Evolutionary conservation across 345 rosid genomes (phyloP), one percentile per base, ranked within the genome.

Genomic region (Syzygium aqueum): DNA sequence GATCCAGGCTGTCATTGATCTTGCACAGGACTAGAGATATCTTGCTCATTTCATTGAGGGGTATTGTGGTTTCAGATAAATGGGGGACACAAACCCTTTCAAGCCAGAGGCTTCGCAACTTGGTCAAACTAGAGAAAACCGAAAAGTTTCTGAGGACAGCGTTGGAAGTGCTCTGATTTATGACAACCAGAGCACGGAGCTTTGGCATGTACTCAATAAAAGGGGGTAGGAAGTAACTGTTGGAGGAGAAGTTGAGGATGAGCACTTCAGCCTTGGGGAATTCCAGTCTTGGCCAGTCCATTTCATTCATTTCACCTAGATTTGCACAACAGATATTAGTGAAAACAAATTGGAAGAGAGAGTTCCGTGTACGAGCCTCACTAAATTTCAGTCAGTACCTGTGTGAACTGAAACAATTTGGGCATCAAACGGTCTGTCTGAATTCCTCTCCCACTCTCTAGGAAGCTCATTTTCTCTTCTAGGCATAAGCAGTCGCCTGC

Each of bases 211-310:
- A 83, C 33, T 87, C 90, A 4, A 95, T 90, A 85, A 97, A 97
- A 30, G 97, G 97, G 51, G 99, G 99, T 87, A 97, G 77, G 89
- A 94, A 91, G 87, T 93, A 97, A 86, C 93, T 91, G 53, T 90
- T 88, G 1, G 96, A 90, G 40, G 94, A 88, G 89, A 96, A 95
- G 89, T 96, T 94, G 61, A 97, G 87, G 67, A 97, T 88, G 52
- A 96, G 98, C 77, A 95, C 95, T 92, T 97, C 97, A 52, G 99
- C 96, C 90, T 95, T 93, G 11, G 99, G 99, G 87, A 97, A 94
- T 43, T 95, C 94, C 94, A 96, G 90, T 61, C 87, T 90, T 28
- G 89, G 92, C 99, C 98, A 96, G 30, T 93, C 95, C 98, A 94
- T 94, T 85, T 94, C 98, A 56, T 84, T 86, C 96, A 97, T 95